Base-by-base conservation (phyloP, 768 basidiomycete genomes). In the Xerocomellus amylosporus region DNA sequence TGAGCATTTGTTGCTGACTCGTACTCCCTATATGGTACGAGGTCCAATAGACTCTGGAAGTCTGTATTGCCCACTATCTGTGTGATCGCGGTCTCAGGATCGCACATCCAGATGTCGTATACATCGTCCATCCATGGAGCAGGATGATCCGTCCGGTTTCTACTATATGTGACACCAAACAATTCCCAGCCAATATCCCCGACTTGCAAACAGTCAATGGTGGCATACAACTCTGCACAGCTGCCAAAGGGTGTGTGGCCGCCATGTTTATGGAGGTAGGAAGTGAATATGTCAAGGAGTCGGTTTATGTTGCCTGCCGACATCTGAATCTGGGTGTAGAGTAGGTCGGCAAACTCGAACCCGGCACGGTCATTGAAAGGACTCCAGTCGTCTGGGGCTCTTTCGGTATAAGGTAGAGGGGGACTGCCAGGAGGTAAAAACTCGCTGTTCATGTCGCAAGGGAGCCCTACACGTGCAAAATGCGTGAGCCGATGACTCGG, bases 391-490 rank as follows among this genome's bases (percentile, higher is more conserved):
- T 49, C 22, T 0, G 48, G 8, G 7, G 22, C 2, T n/a, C 37
- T 49, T 37, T 39, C 56, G 2, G 15, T 14, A 19, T 12, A 54
- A 30, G 13, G 56, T 28, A 1, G 34, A 47, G 17, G 58, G 19
- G n/a, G 52, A 36, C 36, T 19, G 26, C 22, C 62, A 33, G 42
- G 42, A 28, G 48, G 60, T 38, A 52, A 54, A 49, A 61, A 51
- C 3, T 24, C 15, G 6, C 48, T 39, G 1, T 31, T 31, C 12
- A 10, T 10, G 12, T 31, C 30, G 4, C 30, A 31, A 31, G 30
- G 30, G 30, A 9, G 10, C 20, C 17, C 37, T 15, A 8, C 34
- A 36, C 1, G 6, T 36, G n/a, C n/a, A n/a, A n/a, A n/a, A n/a
- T n/a, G n/a, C n/a, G n/a, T 36, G 24, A 26, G 24, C 4, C 4